phyloP scores from a whole-genome alignment of 2,329 filamentous ascomycete genomes.

The Diaporthe sp. region DNA sequence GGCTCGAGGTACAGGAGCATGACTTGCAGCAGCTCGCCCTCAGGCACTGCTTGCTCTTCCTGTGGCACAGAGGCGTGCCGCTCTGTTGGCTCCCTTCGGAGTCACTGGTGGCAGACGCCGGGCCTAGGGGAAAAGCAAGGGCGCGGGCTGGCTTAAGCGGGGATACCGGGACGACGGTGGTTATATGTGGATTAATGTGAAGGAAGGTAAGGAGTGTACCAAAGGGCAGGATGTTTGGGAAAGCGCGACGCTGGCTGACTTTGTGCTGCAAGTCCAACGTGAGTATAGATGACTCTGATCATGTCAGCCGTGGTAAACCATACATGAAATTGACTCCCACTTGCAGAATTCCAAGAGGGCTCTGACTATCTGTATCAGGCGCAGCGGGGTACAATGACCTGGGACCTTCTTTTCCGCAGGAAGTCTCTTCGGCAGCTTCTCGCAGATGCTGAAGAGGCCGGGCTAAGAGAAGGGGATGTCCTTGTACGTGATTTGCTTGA shows the following conservation, averaged over 20 bases:
- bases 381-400: not conserved
- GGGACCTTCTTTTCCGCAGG: conserved; percentile 22
- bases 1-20: not conserved
- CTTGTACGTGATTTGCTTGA: conserved; percentile 25
- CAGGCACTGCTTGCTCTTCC: not conserved
- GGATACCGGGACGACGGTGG: not conserved
- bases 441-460: not conserved
- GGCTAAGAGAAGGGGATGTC: not conserved
- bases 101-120: not conserved
- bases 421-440: conserved; percentile 12
- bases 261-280: not conserved
- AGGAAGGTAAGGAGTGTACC: not conserved
- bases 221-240: conserved; percentile 9
- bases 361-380: not conserved
- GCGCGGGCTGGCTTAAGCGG: not conserved
- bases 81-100: conserved; percentile 9
- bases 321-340: not conserved
- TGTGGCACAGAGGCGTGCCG: not conserved
- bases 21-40: not conserved
- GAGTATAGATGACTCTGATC: not conserved
- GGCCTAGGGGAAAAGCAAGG: not conserved
- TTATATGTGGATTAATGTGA: conserved; percentile 9
- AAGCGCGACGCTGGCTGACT: not conserved
- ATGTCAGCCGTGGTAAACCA: not conserved
- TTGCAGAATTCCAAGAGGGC: not conserved